Percentiles rank a stretch among this genome's conserved stretches.
Conservation (phyloP, 192 early-diverging fungal genomes). For the Anaeromyces robustus region DNA sequence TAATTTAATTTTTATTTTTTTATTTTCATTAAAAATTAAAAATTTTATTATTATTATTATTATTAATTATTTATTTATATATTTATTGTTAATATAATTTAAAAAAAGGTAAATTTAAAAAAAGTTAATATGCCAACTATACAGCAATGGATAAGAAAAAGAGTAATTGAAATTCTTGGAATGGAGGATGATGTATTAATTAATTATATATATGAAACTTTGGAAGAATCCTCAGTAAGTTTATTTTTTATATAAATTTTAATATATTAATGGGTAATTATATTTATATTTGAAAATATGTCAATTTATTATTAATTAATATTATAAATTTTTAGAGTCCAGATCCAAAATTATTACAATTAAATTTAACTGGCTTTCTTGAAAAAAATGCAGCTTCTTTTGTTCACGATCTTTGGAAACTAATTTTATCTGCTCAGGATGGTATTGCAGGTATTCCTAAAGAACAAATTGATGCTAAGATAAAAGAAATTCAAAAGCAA, state of each 20-base stretch:
- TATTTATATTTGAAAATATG: too few species aligned
- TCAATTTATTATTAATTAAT: too few species aligned
- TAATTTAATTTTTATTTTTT: not conserved
- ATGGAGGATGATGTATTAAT: constrained; percentile 90
- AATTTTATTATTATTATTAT: not conserved
- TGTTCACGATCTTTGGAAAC: constrained; percentile 76
- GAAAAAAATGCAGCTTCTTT: constrained; percentile 65
- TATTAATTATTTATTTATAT: not conserved
- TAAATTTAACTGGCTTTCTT: constrained; percentile 87
- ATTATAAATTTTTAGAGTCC: constrained; percentile 21
- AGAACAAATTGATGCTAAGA: constrained; percentile 69
- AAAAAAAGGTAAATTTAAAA: constrained; percentile 48
- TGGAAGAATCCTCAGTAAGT: constrained; percentile 32
- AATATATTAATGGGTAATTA: too few species aligned
- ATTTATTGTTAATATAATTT: constrained; percentile 5
- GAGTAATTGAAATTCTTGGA: constrained; percentile 58
- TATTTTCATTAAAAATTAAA: not conserved
- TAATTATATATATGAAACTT: constrained; percentile 67
- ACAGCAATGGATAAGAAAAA: constrained; percentile 70
- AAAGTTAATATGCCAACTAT: constrained; percentile 82
- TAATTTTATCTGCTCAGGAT: constrained; percentile 76
- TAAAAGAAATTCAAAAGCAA: constrained; percentile 50
- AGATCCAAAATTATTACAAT: constrained; percentile 84
- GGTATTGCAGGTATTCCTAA: constrained; percentile 69
- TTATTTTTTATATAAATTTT: not conserved